Evolutionary conservation across 2,329 filamentous ascomycete genomes (phyloP).

Genomic region (Penicillium sp.): DNA sequence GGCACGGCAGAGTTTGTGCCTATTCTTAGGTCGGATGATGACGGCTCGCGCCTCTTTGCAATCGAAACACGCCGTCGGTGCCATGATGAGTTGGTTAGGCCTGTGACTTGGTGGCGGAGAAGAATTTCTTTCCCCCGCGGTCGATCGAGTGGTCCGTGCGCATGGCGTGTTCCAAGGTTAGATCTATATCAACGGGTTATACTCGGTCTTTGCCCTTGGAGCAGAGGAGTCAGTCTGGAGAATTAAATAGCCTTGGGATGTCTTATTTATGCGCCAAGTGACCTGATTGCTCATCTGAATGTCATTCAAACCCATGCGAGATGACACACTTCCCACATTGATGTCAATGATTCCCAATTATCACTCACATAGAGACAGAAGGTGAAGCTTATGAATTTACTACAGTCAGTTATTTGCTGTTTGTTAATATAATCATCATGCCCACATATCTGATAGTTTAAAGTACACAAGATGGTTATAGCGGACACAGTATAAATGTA

Average conservation of each 20-base stretch:
- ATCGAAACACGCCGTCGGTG: constrained; percentile 71
- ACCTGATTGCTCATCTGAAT: too few relatives aligned
- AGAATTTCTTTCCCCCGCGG: constrained; percentile 24
- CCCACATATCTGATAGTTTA: too few relatives aligned
- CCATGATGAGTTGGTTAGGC: constrained; percentile 56
- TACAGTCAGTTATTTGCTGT: too few relatives aligned
- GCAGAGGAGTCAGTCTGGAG: neutral
- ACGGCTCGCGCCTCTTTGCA: constrained; percentile 78
- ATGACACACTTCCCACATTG: too few relatives aligned
- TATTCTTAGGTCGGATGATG: constrained; percentile 91
- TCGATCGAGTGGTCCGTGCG: neutral
- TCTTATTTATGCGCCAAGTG: too few relatives aligned
- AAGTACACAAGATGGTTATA: too few relatives aligned
- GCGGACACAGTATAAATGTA: too few relatives aligned
- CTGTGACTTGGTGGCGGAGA: constrained; percentile 18
- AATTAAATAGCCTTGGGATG: neutral
- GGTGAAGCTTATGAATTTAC: too few relatives aligned
- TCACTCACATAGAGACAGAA: too few relatives aligned
- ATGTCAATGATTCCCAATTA: too few relatives aligned
- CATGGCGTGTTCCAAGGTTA: neutral
- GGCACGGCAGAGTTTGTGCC: constrained; percentile 84
- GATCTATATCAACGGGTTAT: neutral
- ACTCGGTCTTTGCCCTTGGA: neutral
- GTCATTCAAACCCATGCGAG: too few relatives aligned
- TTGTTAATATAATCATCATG: too few relatives aligned